Conservation (phyloP, 306 rosid genomes). For the Glycyrrhiza uralensis region DNA sequence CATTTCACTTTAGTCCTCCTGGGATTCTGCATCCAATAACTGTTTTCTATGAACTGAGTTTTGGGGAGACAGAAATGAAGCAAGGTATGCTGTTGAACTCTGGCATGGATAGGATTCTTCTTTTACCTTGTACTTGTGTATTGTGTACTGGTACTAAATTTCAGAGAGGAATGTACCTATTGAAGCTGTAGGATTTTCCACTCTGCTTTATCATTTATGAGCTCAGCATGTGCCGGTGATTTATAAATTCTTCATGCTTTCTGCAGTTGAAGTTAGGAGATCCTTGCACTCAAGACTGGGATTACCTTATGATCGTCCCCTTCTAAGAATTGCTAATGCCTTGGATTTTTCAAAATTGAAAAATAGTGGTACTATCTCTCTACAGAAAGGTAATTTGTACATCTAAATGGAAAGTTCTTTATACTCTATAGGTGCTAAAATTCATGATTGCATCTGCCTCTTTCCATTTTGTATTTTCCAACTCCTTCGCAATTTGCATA, state of each 20-base stretch:
- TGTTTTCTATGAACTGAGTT: constrained; percentile 69
- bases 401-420: background rate
- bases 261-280: constrained; percentile 83
- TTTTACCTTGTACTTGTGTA: constrained; percentile 1
- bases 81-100: constrained; percentile 61
- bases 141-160: background rate
- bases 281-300: constrained; percentile 83
- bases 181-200: background rate
- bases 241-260: constrained; percentile 23
- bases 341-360: constrained; percentile 53
- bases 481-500: background rate
- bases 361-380: constrained; percentile 35
- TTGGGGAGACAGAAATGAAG: constrained; percentile 96
- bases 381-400: constrained; percentile 56
- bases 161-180: background rate
- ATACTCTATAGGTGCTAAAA: constrained; percentile 13
- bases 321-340: constrained; percentile 82
- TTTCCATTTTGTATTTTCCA: constrained; percentile 1
- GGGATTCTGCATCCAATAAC: constrained; percentile 83
- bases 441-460: constrained; percentile 5
- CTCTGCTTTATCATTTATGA: background rate
- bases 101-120: background rate
- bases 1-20: constrained; percentile 82
- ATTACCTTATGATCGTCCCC: constrained; percentile 87
- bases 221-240: constrained; percentile 2